Evolutionary conservation across 2,329 filamentous ascomycete species (phyloP).

Genomic region (Hawksworthiomyces lignivorus): DNA sequence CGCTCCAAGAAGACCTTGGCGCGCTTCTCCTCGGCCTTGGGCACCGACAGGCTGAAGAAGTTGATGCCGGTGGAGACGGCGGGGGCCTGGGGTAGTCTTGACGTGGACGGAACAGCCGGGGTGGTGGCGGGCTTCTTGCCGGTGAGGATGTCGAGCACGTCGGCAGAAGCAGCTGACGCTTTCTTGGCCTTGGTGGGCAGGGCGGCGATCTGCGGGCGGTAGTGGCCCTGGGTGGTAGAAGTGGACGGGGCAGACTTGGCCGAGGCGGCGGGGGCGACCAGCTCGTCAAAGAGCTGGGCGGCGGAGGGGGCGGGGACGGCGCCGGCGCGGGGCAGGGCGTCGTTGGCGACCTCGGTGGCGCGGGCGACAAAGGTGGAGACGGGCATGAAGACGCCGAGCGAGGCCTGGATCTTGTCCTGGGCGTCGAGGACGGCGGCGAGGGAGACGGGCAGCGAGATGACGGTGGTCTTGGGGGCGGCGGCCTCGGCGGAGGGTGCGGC

Average conservation of each 20-base stretch:
- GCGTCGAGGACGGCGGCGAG: conserved; percentile 70
- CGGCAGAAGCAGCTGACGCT: conserved; percentile 29
- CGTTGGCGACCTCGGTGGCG: conserved; percentile 80
- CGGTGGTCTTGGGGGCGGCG: conserved; percentile 28
- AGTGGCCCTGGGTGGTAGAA: conserved; percentile 50
- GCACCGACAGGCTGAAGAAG: conserved; percentile 74
- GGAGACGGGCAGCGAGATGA: conserved; percentile 69
- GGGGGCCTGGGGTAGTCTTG: conserved; percentile 23
- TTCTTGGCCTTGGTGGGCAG: conserved; percentile 29
- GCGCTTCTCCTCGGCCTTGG: conserved; percentile 71
- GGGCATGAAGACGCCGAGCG: conserved; percentile 72
- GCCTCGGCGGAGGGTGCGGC: conserved; percentile 18
- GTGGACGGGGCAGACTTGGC: conserved; percentile 26
- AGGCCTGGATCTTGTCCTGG: conserved; percentile 71
- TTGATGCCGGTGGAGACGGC: conserved; percentile 55
- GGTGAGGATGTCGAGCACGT: conserved; percentile 69
- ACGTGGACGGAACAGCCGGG: conserved; percentile 5
- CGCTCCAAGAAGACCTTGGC: conserved; percentile 77
- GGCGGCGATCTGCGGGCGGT: conserved; percentile 64
- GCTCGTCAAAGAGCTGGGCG: conserved; percentile 81
- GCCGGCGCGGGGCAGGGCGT: conserved; percentile 63
- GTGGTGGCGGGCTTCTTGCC: conserved; percentile 10
- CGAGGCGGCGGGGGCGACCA: conserved; percentile 57
- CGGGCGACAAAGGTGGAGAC: conserved; percentile 80
- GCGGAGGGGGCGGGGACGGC: conserved; percentile 56